These are phyloP conservation scores for Cyclotella baltica DNA, from an alignment of 108 stramenopile genomes.

Conservation along the genomic window DNA sequence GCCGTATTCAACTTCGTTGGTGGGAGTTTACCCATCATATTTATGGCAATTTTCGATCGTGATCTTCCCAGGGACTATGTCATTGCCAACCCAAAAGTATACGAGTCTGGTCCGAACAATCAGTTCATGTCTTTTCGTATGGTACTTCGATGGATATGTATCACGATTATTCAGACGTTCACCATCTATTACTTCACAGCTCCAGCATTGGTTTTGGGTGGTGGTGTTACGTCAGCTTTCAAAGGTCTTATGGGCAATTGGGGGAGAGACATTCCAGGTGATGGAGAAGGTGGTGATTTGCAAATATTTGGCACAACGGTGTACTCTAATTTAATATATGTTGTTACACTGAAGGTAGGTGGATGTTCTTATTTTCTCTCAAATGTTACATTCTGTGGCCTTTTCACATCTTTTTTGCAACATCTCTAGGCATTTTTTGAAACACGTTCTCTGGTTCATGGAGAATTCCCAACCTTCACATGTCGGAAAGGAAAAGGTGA, in stretches of 20 bases:
- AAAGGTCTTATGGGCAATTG: constrained; percentile 67
- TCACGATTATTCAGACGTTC: constrained; percentile 69
- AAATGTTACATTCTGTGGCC: constrained; percentile 1
- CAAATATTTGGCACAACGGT: constrained; percentile 80
- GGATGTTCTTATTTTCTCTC: not conserved
- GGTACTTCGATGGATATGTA: constrained; percentile 69
- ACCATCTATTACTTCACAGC: constrained; percentile 77
- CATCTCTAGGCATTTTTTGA: constrained; percentile 70
- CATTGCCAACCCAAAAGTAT: constrained; percentile 74
- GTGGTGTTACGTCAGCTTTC: constrained; percentile 74
- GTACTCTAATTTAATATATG: constrained; percentile 69
- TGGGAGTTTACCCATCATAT: constrained; percentile 81
- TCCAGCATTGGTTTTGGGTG: constrained; percentile 53
- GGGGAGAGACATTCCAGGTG: constrained; percentile 61
- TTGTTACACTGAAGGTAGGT: constrained; percentile 76
- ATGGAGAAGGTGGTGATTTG: constrained; percentile 83
- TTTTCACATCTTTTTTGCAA: constrained; percentile 2
- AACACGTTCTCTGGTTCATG: constrained; percentile 75
- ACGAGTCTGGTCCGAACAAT: constrained; percentile 77
- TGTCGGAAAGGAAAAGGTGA: constrained; percentile 63
- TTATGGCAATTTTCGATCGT: constrained; percentile 92
- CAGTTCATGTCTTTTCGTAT: constrained; percentile 73
- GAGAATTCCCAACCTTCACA: constrained; percentile 73
- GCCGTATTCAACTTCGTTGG: constrained; percentile 90
- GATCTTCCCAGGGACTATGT: constrained; percentile 90